Conservation (phyloP, 345 rosid species). For the Carallia brachiata region DNA sequence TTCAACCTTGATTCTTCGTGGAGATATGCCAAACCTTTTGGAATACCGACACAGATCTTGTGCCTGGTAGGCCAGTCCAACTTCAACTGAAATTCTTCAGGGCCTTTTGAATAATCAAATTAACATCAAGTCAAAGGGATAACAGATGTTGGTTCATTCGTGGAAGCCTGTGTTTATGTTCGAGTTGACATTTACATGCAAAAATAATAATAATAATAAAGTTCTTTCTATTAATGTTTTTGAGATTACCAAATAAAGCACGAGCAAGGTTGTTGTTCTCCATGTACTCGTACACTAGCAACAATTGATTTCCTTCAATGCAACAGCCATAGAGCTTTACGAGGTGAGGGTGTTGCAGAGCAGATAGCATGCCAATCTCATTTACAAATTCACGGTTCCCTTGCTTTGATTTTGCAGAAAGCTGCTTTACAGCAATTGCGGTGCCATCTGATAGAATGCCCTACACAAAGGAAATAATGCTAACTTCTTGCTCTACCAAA, state of each 20-base stretch:
- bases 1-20: constrained; percentile 21
- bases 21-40: constrained; percentile 19
- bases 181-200: background rate
- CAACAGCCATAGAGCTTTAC: constrained; percentile 18
- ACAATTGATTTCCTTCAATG: constrained; percentile 16
- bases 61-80: constrained; percentile 17
- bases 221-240: background rate
- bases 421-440: constrained; percentile 10
- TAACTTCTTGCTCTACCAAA: background rate
- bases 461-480: background rate
- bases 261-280: constrained; percentile 20
- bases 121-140: background rate
- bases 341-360: constrained; percentile 17
- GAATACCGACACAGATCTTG: constrained; percentile 11
- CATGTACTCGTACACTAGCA: constrained; percentile 18
- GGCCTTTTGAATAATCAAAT: constrained; percentile 3
- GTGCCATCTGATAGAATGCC: constrained; percentile 18
- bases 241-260: constrained; percentile 13
- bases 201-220: no score
- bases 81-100: constrained; percentile 7
- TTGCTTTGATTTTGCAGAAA: constrained; percentile 15
- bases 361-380: constrained; percentile 19
- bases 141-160: background rate
- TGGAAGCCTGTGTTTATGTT: background rate
- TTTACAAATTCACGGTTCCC: constrained; percentile 18